These are phyloP conservation scores for Grifola frondosa DNA, from an alignment of 1,284 basidiomycete genomes.

Conservation along the genomic window DNA sequence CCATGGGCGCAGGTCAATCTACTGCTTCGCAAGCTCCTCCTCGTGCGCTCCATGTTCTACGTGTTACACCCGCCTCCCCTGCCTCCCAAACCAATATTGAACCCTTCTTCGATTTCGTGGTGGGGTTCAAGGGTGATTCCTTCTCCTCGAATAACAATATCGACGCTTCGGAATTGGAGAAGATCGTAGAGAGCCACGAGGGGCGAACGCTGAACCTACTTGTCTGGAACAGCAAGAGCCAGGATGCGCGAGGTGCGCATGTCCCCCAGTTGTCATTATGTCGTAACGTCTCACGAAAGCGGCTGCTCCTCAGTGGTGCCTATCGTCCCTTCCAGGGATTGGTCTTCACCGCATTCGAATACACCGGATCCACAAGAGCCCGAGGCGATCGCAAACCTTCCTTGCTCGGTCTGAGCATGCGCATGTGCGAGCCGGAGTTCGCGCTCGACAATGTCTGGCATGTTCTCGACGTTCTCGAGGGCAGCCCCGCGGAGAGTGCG, in stretches of 20 bases:
- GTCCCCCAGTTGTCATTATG: background rate
- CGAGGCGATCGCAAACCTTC: slow-evolving; percentile 62
- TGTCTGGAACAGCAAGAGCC: slow-evolving; percentile 91
- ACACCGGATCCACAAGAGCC: slow-evolving; percentile 38
- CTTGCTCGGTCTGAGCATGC: slow-evolving; percentile 87
- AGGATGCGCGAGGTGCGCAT: slow-evolving; percentile 76
- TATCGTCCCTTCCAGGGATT: slow-evolving; percentile 81
- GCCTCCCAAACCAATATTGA: slow-evolving; percentile 86
- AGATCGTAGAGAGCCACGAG: slow-evolving; percentile 86
- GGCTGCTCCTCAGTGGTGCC: slow-evolving; percentile 62
- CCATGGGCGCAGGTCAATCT: slow-evolving; percentile 77
- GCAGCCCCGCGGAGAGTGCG: slow-evolving; percentile 90
- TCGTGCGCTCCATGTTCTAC: slow-evolving; percentile 79
- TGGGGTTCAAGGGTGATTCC: slow-evolving; percentile 80
- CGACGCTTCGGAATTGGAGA: slow-evolving; percentile 74
- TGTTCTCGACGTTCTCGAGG: slow-evolving; percentile 94
- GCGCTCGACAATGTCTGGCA: slow-evolving; percentile 97
- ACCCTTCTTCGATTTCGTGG: slow-evolving; percentile 96
- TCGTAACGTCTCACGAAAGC: background rate
- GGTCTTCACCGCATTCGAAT: slow-evolving; percentile 56
- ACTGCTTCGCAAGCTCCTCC: slow-evolving; percentile 55
- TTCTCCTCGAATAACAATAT: slow-evolving; percentile 56
- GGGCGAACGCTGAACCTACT: slow-evolving; percentile 75
- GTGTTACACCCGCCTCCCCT: slow-evolving; percentile 85
- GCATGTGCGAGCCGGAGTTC: slow-evolving; percentile 85